Percentiles rank a stretch among this genome's conserved stretches.
phyloP scores from a whole-genome alignment of 1,284 basidiomycete species.

The Hemileia vastatrix region DNA sequence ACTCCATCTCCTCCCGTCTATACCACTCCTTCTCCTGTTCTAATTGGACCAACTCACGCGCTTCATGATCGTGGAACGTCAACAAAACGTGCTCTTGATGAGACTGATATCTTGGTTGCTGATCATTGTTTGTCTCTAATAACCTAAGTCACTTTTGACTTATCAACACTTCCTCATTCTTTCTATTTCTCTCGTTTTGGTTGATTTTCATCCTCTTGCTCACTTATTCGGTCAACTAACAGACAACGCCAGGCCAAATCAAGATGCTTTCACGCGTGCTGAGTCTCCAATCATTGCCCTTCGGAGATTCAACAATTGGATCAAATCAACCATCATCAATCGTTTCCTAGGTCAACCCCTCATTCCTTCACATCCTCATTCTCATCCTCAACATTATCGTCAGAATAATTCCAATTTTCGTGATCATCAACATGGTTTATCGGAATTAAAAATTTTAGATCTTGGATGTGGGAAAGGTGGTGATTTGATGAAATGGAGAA shows the following conservation, averaged over 20 bases:
- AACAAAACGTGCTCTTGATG: too few relatives aligned
- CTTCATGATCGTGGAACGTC: neutral
- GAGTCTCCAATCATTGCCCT: conserved; percentile 94
- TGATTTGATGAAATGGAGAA: conserved; percentile 89
- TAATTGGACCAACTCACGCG: neutral
- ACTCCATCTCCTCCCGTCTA: too few relatives aligned
- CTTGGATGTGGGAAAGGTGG: conserved; percentile 98
- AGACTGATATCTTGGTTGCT: too few relatives aligned
- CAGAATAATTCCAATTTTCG: conserved; percentile 34
- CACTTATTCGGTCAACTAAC: conserved; percentile 8
- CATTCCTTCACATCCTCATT: conserved; percentile 47
- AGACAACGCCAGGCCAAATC: conserved; percentile 89
- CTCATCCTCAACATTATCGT: conserved; percentile 37
- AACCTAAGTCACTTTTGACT: too few relatives aligned
- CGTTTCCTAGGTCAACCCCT: too few relatives aligned
- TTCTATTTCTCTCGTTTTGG: neutral
- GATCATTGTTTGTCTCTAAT: too few relatives aligned
- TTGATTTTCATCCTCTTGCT: neutral
- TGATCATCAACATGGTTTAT: conserved; percentile 37
- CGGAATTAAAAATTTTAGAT: conserved; percentile 70
- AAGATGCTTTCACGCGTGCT: conserved; percentile 69
- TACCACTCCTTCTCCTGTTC: neutral
- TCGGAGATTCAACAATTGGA: conserved; percentile 98
- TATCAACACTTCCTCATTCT: neutral
- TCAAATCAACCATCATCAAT: conserved; percentile 87